Evolutionary conservation across 371 early-diverging fungal species (phyloP), one percentile per base, ranked within the genome.

Genomic region (Apophysomyces sp.): DNA sequence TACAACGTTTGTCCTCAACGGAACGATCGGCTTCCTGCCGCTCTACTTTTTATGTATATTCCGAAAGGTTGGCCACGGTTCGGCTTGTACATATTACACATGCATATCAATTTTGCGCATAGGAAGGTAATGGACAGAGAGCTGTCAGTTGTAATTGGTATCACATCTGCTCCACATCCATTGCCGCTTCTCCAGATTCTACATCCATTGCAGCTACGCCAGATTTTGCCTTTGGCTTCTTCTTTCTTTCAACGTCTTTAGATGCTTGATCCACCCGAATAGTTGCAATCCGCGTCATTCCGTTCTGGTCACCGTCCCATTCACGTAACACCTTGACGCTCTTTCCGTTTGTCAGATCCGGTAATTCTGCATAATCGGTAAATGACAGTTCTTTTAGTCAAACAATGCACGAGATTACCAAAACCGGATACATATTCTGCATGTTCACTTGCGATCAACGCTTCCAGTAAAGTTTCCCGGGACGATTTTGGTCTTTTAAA

Each of bases 221-320:
- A n/a, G 49, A 26, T 9, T 44, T 21, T 0, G 49, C n/a, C 49
- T 44, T 44, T 1, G n/a, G 4, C 21, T 44, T 44, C 3, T 21
- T 44, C 49, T 44, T 44, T 37, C n/a, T 37, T 8, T 44, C 49
- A 9, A 0, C 34, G 13, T 55, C 26, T 16, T 30, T 55, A 4
- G 18, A 34, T 29, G n/a, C 21, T 59, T n/a, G 31, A 11, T 44
- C 4, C n/a, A 18, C 18, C 12, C 59, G 28, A 16, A 13, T 32
- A 3, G 27, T 60, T 27, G 62, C 63, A 52, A 81, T 81, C 52
- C 71, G 63, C 11, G 69, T 30, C 75, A 78, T 74, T 29, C 73
- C 68, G 61, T 85, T 85, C 34, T 73, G 71, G 65, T 86, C 87
- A 7, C 87, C 85, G 62, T 86, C 83, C 87, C 85, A 86, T 28